These are phyloP conservation scores for Suillus subluteus DNA, from an alignment of 768 basidiomycete genomes.

Conservation along the genomic window DNA sequence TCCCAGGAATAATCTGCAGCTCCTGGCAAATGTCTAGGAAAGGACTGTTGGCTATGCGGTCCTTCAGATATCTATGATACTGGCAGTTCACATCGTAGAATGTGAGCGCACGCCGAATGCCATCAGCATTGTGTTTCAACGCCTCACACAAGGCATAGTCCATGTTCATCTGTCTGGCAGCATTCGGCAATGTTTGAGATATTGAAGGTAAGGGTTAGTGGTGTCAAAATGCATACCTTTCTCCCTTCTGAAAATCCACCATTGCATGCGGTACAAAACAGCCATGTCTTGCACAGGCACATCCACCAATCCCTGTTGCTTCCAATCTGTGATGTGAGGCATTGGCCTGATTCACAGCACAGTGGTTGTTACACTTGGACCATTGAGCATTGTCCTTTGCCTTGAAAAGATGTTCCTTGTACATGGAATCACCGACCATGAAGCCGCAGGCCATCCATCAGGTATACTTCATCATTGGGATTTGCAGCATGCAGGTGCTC, in stretches of 20 bases:
- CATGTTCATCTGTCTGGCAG: not conserved
- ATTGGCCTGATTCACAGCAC: not conserved
- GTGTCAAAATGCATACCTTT: not conserved
- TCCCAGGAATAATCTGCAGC: not conserved
- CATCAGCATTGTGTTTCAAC: not conserved
- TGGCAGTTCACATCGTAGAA: not conserved
- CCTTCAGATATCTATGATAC: not conserved
- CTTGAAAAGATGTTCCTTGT: not conserved
- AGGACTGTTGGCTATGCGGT: not conserved
- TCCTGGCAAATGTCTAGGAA: not conserved
- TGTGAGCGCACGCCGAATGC: not conserved
- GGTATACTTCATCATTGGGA: not conserved
- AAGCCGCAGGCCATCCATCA: not conserved
- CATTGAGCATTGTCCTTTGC: not conserved
- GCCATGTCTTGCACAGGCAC: not conserved
- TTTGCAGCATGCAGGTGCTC: not conserved
- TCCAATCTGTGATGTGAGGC: not conserved
- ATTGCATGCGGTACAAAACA: not conserved
- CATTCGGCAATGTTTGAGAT: too few relatives aligned
- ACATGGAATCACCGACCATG: not conserved
- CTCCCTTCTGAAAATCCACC: not conserved
- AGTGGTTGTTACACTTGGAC: not conserved
- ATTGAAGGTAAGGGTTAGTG: too few relatives aligned
- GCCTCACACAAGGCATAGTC: not conserved
- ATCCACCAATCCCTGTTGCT: not conserved